Evolutionary conservation across 169 alveolate species (phyloP), one percentile per base, ranked within the genome.

Genomic region (Eimeria brunetti): DNA sequence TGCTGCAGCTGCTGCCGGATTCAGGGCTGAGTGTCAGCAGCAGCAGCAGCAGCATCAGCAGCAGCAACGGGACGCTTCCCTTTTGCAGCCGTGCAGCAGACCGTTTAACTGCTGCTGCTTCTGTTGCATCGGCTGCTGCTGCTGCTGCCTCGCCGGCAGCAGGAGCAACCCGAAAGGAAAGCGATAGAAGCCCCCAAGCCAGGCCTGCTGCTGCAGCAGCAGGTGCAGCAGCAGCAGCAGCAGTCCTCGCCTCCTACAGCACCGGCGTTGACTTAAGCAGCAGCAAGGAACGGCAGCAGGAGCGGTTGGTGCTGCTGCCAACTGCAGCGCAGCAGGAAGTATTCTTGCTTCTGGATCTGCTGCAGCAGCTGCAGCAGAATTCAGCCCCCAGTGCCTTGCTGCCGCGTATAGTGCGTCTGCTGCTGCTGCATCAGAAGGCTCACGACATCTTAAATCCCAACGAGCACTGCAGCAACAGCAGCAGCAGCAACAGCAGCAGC

Each of bases 191-290:
- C 78, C 20, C 3, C 18, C 78, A 67, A 67, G 78, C 78, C 27
- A 44, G 64, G 64, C 86, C 86, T 76, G 56, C 58, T 44, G 86
- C 58, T 41, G 86, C 86, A 22, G 86, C 86, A 44, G 86, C 86
- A 76, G 86, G 86, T 44, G 86, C 86, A 76, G 86, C 86, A 76
- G 86, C 86, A 76, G 86, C 86, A 46, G 86, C 86, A 44, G 86
- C 86, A 76, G 86, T 76, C 20, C 86, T 76, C 44, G 86, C 86
- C 22, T 76, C 62, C 1, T 76, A 76, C 44, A 76, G 62, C 58
- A 24, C 27, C 33, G 56, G 64, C 62, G 38, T 27, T 20, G 86
- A 44, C 64, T 27, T 76, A 24, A 60, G 86, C 49, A 30, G 73
- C 73, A 73, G 86, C 64, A 30, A 44, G 24, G 86, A 76, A 60